These are phyloP conservation scores for Lipomyces starkeyi DNA, from an alignment of 805 yeast genomes.

Conservation along the genomic window DNA sequence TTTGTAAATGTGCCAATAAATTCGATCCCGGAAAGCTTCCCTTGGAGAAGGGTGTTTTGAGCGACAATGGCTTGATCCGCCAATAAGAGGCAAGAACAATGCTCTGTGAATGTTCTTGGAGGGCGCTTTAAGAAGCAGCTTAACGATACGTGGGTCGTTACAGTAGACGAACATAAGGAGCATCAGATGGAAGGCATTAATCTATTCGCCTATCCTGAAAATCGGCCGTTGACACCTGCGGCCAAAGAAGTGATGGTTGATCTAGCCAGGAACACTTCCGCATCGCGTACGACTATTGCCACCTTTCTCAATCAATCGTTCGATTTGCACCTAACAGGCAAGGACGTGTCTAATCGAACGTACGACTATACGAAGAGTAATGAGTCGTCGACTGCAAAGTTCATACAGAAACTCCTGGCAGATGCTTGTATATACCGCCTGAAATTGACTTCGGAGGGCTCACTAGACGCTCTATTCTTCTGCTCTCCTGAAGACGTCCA, in stretches of 20 bases:
- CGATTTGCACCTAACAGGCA: not conserved
- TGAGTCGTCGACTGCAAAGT: not conserved
- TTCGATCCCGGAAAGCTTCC: not conserved
- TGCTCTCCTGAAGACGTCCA: conserved; percentile 1
- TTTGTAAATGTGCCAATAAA: conserved; percentile 2
- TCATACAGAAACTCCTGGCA: not conserved
- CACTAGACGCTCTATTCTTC: not conserved
- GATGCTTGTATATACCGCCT: not conserved
- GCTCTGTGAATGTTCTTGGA: not conserved
- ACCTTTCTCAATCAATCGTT: not conserved
- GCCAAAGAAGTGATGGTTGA: not conserved
- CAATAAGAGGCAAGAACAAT: not conserved
- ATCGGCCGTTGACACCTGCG: not conserved
- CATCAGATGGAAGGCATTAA: conserved; percentile 4
- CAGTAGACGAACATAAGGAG: not conserved
- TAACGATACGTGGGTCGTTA: not conserved
- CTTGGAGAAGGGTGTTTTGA: not conserved
- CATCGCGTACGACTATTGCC: not conserved
- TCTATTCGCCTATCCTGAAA: not conserved
- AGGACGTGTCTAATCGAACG: not conserved
- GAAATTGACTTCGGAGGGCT: not conserved
- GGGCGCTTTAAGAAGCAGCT: conserved; percentile 4
- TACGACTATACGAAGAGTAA: not conserved
- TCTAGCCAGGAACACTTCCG: not conserved
- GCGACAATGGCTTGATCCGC: not conserved